Evolutionary conservation across 2,329 filamentous ascomycete species (phyloP), one percentile per base, ranked within the genome.

Genomic region (Penicillium sp.): DNA sequence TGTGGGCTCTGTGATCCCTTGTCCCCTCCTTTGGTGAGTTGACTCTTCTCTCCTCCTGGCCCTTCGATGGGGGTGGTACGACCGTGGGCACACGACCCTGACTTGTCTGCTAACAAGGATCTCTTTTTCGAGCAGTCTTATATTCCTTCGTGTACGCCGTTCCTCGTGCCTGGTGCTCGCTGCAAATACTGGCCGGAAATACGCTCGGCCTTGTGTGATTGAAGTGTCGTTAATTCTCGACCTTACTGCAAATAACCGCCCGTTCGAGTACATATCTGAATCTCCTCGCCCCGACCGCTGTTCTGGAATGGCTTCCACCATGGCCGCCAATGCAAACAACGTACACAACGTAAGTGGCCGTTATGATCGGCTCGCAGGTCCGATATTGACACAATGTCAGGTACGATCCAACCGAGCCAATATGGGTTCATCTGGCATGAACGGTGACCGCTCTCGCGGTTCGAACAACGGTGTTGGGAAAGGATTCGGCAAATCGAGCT

Each of bases 401-500:
- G 65, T 65, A 53, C 68, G 69, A 51, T 62, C 69, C 41, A 68
- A 60, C 53, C 70, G 72, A 56, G 68, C 65, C 51, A 74, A 74
- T 57, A 75, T 78, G 55, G 64, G 65, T 56, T 60, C 72, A 41
- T 66, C 72, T 21, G 61, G 64, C 29, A 62, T 72, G 56, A 69
- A 65, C 51, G 60, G 59, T 43, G 73, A 75, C 34, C 64, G 67
- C 49, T 54, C 65, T 23, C 67, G 71, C 51, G 63, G 68, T 42
- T 63, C 71, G 24, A 66, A 59, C 42, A 65, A 70, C 24, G 66
- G 66, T 47, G 70, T 78, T 52, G 69, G 70, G 7, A 72, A 73
- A 49, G 68, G 73, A n/a, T 79, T 79, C 62, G 72, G 70, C 39
- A 76, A 73, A 51, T 59, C 72, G 31, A 73, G 70, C 60, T 72